phyloP scores from a whole-genome alignment of 371 early-diverging fungal species.

The Dichotomocladium elegans region DNA sequence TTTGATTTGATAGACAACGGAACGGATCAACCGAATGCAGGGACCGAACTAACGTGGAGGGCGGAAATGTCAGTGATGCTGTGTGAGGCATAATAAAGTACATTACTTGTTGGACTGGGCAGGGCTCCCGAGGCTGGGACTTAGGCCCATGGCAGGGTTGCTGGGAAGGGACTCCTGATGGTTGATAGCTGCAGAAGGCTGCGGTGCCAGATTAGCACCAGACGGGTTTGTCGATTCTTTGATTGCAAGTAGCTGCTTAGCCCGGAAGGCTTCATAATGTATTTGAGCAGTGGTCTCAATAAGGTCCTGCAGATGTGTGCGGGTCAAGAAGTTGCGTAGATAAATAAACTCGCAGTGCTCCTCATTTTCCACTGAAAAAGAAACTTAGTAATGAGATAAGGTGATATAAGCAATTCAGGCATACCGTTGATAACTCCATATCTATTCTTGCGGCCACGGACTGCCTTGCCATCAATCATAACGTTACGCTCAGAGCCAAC shows the following conservation, averaged over 20 bases:
- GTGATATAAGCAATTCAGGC: not conserved
- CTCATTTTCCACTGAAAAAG: conserved; percentile 62
- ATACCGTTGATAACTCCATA: conserved; percentile 69
- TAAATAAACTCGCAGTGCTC: conserved; percentile 78
- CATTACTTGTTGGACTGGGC: conserved; percentile 34
- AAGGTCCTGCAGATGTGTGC: conserved; percentile 81
- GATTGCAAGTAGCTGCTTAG: conserved; percentile 79
- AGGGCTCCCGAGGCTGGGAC: conserved; percentile 32
- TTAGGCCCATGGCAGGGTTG: conserved; percentile 14
- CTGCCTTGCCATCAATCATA: conserved; percentile 77
- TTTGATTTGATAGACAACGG: too few species aligned
- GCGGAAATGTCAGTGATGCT: not conserved
- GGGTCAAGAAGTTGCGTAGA: conserved; percentile 82
- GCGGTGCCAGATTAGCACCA: conserved; percentile 11
- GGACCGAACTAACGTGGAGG: conserved; percentile 21
- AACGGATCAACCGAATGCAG: conserved; percentile 22
- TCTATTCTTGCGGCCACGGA: conserved; percentile 67
- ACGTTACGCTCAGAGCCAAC: conserved; percentile 83
- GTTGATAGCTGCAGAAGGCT: conserved; percentile 13
- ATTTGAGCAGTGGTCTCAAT: conserved; percentile 84
- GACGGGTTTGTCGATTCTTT: conserved; percentile 60
- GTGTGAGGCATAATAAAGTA: not conserved
- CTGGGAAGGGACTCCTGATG: conserved; percentile 13
- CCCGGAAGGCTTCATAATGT: conserved; percentile 92
- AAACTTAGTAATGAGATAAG: not conserved